Conservation (phyloP, 2,329 filamentous ascomycete species). For the Alternaria rosae region DNA sequence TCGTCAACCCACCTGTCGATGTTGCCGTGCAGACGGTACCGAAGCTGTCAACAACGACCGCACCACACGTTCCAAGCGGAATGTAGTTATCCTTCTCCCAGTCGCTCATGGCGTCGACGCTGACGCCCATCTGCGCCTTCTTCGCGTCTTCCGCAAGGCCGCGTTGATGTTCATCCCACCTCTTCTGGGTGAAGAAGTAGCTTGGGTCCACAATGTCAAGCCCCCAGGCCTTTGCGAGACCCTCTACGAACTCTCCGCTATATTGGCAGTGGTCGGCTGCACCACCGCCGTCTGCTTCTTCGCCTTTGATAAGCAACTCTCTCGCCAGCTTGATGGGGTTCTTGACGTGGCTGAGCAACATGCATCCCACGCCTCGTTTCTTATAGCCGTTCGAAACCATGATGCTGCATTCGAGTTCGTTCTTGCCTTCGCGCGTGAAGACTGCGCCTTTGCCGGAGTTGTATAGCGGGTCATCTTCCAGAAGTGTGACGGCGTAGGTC, state of each 20-base stretch:
- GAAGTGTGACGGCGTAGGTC: constrained; percentile 74
- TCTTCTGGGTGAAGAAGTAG: constrained; percentile 80
- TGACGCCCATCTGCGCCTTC: constrained; percentile 48
- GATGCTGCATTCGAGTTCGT: constrained; percentile 85
- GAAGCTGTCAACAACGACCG: constrained; percentile 78
- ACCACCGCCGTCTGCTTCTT: constrained; percentile 65
- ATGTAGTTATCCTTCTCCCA: constrained; percentile 73
- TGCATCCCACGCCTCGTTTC: constrained; percentile 81
- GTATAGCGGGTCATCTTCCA: constrained; percentile 84
- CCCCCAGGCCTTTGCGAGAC: constrained; percentile 71
- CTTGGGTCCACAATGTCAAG: constrained; percentile 71
- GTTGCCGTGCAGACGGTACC: constrained; percentile 75
- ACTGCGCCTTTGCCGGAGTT: constrained; percentile 86
- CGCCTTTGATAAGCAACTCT: constrained; percentile 72
- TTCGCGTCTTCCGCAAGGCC: constrained; percentile 60
- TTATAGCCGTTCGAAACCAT: constrained; percentile 78
- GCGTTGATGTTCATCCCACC: constrained; percentile 79
- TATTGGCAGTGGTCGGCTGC: constrained; percentile 76
- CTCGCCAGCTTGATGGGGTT: constrained; percentile 80
- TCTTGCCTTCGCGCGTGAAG: constrained; percentile 81
- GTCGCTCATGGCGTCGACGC: constrained; percentile 43
- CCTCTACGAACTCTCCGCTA: constrained; percentile 72
- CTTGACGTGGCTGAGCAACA: constrained; percentile 74
- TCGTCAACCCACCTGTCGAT: constrained; percentile 80
- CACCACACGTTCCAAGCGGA: constrained; percentile 84